Base-by-base conservation (phyloP, 805 yeast species). In the Danielia oregonensis region DNA sequence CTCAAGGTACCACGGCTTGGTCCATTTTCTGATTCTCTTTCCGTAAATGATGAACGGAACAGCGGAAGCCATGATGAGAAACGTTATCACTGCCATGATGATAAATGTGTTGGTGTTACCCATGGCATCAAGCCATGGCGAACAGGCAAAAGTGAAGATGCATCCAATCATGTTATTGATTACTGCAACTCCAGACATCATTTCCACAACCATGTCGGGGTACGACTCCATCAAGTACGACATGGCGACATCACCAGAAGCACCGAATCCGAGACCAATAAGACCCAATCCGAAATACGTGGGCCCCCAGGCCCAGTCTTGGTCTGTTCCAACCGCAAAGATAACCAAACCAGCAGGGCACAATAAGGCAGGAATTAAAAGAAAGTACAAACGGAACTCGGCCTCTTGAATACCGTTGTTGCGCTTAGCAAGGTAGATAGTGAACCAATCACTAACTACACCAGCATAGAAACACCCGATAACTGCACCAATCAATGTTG, bases 171-270 rank as follows among this genome's bases (percentile, higher is more conserved):
- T 63, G 55, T 80, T 80, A 55, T 79, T 79, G 48, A 80, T 79
- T 35, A 79, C 70, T 6, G 78, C 57, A 17, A 81, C 83, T 36
- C 85, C 83, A 17, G 78, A 78, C 84, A 80, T 78, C 46, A 82
- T 80, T 57, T 79, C 85, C 44, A 79, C 62, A 36, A 79, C 77
- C 72, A 79, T 73, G 29, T 78, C 85, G 1, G 86, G 85, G 42
- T 79, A 80, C 5, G 79, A 65, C 43, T 78, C 82, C 83, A 79
- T 78, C 41, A 78, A 61, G 39, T 79, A 79, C 1, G 78, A 68
- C 77, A 80, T 72, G 24, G 83, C 79, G 33, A 79, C 75, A 52
- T 82, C 87, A 51, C 86, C 86, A 10, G 82, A 73, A 33, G 82
- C 74, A 50, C 85, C 86, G 63, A 78, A 79, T 1, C 84, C 80